These are phyloP conservation scores for Alternaria dauci DNA, from an alignment of 2,329 filamentous ascomycete species.

Conservation along the genomic window DNA sequence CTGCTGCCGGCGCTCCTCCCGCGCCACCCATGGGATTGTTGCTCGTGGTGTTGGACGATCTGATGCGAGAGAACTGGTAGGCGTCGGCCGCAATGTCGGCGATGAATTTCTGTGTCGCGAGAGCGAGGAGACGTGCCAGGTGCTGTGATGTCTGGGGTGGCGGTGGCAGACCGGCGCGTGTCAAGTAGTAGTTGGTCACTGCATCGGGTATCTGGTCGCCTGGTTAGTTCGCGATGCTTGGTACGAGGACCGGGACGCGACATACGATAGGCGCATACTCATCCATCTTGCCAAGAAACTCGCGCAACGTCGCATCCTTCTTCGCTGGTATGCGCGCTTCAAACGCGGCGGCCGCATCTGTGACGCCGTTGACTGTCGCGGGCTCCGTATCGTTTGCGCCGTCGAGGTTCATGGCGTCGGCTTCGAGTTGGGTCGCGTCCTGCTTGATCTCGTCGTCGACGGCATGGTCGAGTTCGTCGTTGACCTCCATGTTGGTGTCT, in stretches of 20 bases:
- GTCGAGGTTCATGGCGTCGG: slow-evolving; percentile 54
- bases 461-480: slow-evolving; percentile 52
- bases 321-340: slow-evolving; percentile 76
- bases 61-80: slow-evolving; percentile 96
- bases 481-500: slow-evolving; percentile 42
- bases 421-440: slow-evolving; percentile 41
- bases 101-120: slow-evolving; percentile 99
- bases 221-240: slow-evolving; percentile 22
- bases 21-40: slow-evolving; percentile 88
- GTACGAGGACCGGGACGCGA: slow-evolving; percentile 22
- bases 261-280: slow-evolving; percentile 96
- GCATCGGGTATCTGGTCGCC: slow-evolving; percentile 87
- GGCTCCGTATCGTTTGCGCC: slow-evolving; percentile 50
- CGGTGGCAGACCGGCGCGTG: slow-evolving; percentile 90
- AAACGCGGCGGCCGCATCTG: slow-evolving; percentile 58
- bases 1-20: slow-evolving; percentile 70
- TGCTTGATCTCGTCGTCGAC: slow-evolving; percentile 54
- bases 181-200: slow-evolving; percentile 97
- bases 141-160: slow-evolving; percentile 89
- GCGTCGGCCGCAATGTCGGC: slow-evolving; percentile 96
- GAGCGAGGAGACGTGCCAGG: slow-evolving; percentile 89
- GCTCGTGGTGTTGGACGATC: slow-evolving; percentile 86
- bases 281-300: slow-evolving; percentile 96
- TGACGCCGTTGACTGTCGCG: slow-evolving; percentile 45
- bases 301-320: slow-evolving; percentile 90